Evolutionary conservation across 2,329 filamentous ascomycete genomes (phyloP), one percentile per base, ranked within the genome.

Genomic region (Apiospora marii): DNA sequence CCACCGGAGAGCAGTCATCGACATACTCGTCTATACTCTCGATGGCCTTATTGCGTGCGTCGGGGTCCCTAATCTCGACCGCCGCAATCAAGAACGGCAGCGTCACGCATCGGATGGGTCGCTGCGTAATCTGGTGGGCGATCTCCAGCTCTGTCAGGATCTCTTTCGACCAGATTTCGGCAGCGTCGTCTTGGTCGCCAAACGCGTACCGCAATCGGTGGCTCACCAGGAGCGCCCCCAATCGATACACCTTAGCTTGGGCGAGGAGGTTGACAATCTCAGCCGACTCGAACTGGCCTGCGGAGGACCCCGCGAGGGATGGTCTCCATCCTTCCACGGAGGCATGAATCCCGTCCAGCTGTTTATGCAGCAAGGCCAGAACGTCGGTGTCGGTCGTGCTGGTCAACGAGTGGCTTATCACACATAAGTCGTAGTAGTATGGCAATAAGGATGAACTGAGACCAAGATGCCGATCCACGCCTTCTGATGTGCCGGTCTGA

Each of bases 71-170:
- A 68, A 78, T 48, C 69, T 79, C 78, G 49, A 79, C 71, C 30
- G 77, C 77, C 69, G 78, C 78, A n/a, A 78, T 71, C 14, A 79
- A 72, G 67, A 78, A 80, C 69, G 77, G 78, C 30, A 80, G 48
- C 5, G 78, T 78, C 69, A 79, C 77, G 73, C 70, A 79, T 24
- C 74, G 75, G 22, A 78, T 69, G 13, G 73, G 71, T 70, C 69
- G 74, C 46, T 76, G 75, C 13, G 78, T 78, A 14, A 78, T 58
- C 22, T 58, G 37, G 30, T 70, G 58, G 58, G 76, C 77, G 16
- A 77, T 46, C 43, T 78, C 77, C 70, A 79, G 73, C 69, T 80
- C 78, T 74, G 75, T 77, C 72, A 79, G 74, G 19, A 75, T 67
- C 70, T 80, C 78, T 58, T 75, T 76, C 1, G 78, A 78, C 78